These are phyloP conservation scores for Cytospora piceicola DNA, from an alignment of 2,329 filamentous ascomycete species.

Conservation along the genomic window DNA sequence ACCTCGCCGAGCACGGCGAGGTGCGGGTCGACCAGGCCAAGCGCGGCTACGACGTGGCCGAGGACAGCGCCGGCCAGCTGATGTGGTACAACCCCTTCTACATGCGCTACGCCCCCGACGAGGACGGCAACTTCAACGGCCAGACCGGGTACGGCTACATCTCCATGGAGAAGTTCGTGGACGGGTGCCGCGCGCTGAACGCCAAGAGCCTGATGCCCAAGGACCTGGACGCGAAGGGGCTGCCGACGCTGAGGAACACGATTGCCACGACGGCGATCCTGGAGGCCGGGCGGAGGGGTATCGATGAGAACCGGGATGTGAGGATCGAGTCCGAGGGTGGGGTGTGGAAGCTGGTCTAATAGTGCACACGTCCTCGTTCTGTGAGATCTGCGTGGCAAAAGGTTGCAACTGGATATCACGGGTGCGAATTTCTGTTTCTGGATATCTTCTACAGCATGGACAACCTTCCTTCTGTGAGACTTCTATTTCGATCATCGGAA, in stretches of 20 bases:
- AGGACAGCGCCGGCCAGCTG: constrained; percentile 70
- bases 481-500: not conserved
- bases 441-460: not conserved
- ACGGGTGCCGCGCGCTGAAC: constrained; percentile 80
- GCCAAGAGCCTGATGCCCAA: constrained; percentile 71
- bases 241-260: constrained; percentile 87
- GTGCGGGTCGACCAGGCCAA: constrained; percentile 91
- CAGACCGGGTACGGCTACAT: constrained; percentile 93
- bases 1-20: constrained; percentile 82
- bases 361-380: not conserved
- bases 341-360: constrained; percentile 66
- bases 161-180: constrained; percentile 94
- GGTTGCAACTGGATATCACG: not conserved
- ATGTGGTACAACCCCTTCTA: constrained; percentile 95
- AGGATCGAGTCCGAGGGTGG: constrained; percentile 71
- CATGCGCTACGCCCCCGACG: constrained; percentile 92
- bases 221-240: constrained; percentile 76
- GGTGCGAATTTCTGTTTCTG: not conserved
- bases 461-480: not conserved
- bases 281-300: constrained; percentile 80
- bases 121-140: constrained; percentile 91
- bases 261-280: constrained; percentile 90
- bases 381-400: not conserved
- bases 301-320: constrained; percentile 81
- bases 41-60: constrained; percentile 92